Percentiles rank a stretch among this genome's conserved stretches.
Evolutionary conservation across 768 basidiomycete genomes (phyloP).

Genomic region (Calocybe indica): DNA sequence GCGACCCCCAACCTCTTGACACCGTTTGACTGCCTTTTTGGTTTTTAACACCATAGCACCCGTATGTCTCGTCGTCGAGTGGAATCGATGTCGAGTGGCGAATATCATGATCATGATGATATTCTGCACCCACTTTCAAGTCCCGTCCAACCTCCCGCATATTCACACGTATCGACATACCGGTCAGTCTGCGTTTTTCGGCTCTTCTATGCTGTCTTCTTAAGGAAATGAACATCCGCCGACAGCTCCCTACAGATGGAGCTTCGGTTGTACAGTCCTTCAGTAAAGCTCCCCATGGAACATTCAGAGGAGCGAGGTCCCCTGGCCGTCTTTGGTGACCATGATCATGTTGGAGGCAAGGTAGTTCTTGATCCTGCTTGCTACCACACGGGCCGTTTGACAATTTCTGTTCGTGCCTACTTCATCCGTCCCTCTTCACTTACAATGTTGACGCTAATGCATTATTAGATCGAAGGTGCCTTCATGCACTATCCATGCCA

Average conservation of each 20-base stretch:
- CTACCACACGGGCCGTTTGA: conserved; percentile 48
- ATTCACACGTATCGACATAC: conserved; percentile 44
- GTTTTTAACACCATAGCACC: too few relatives aligned
- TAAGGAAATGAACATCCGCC: not conserved
- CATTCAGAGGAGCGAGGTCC: conserved; percentile 21
- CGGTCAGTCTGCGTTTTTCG: conserved; percentile 27
- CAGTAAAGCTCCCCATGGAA: conserved; percentile 40
- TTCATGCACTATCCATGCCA: conserved; percentile 38
- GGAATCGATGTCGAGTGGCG: conserved; percentile 18
- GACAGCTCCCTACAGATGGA: conserved; percentile 50
- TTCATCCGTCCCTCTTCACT: conserved; percentile 1
- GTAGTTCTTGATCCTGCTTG: conserved; percentile 50
- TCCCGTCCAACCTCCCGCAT: conserved; percentile 25
- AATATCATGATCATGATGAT: conserved; percentile 1
- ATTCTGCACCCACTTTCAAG: conserved; percentile 22
- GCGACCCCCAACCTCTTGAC: not conserved
- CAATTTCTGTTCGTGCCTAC: conserved; percentile 40
- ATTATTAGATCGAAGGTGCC: conserved; percentile 52
- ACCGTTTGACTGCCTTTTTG: not conserved
- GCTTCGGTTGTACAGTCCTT: conserved; percentile 57
- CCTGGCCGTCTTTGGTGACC: conserved; percentile 53
- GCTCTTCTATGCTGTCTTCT: not conserved
- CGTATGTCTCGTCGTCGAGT: conserved; percentile 23
- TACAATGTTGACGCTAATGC: not conserved
- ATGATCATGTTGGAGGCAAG: conserved; percentile 55